phyloP scores from a whole-genome alignment of 148 eudicot species.

The Arctostaphylos glauca region DNA sequence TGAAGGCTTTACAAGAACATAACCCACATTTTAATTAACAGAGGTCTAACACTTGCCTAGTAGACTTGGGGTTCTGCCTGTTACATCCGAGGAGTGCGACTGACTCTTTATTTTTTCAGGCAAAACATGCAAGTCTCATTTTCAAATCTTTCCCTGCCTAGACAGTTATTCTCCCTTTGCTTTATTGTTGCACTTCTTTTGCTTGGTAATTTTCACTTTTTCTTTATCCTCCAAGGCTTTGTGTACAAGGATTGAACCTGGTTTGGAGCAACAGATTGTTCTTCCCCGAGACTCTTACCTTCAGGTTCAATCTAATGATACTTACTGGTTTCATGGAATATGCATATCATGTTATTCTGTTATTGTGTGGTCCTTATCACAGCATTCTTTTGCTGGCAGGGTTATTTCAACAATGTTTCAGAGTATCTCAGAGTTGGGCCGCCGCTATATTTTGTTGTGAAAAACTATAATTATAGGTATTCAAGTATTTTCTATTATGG shows the following conservation, averaged over 20 bases:
- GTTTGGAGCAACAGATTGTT: constrained; percentile 95
- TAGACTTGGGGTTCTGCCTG: neutral
- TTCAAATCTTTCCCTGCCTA: neutral
- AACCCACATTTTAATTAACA: neutral
- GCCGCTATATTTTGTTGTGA: constrained; percentile 66
- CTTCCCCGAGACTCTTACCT: constrained; percentile 97
- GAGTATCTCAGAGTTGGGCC: constrained; percentile 71
- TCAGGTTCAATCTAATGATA: constrained; percentile 52
- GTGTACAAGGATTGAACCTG: constrained; percentile 93
- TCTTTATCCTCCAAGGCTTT: constrained; percentile 56
- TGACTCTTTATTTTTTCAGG: neutral
- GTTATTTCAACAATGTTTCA: constrained; percentile 53
- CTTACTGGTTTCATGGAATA: constrained; percentile 2
- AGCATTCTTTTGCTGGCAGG: constrained; percentile 34
- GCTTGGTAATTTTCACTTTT: neutral
- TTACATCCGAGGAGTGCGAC: neutral
- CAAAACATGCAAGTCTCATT: neutral
- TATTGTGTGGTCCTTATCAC: neutral
- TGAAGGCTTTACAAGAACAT: neutral
- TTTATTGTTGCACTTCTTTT: neutral
- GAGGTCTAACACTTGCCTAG: neutral
- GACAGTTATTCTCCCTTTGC: neutral
- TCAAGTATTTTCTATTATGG: neutral
- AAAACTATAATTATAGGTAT: constrained; percentile 69
- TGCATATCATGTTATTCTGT: neutral